These are phyloP conservation scores for Phanerochaete sordida DNA, from an alignment of 768 basidiomycete genomes.

Conservation along the genomic window DNA sequence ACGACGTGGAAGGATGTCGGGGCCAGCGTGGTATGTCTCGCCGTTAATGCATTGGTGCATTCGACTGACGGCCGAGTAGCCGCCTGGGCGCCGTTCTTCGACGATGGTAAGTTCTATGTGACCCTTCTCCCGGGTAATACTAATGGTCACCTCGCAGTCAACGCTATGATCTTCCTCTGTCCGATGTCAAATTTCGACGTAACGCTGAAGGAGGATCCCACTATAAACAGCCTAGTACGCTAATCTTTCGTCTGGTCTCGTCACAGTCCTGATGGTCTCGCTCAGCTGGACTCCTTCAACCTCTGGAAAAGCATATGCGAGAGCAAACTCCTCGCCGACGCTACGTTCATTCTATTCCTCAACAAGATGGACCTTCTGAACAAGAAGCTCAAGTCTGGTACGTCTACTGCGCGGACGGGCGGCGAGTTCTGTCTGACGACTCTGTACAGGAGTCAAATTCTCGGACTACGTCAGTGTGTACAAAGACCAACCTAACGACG, in stretches of 20 bases:
- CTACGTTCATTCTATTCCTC: slow-evolving; percentile 57
- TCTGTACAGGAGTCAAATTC: slow-evolving; percentile 41
- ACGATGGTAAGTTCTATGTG: slow-evolving; percentile 49
- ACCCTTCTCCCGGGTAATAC: neutral
- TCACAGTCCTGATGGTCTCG: neutral
- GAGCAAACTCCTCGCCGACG: slow-evolving; percentile 49
- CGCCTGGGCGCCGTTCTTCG: slow-evolving; percentile 68
- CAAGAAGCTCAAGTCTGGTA: slow-evolving; percentile 39
- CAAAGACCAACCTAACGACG: slow-evolving; percentile 47
- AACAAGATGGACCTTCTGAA: slow-evolving; percentile 63
- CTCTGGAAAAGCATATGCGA: slow-evolving; percentile 60
- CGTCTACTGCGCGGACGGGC: neutral
- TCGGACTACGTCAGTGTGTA: slow-evolving; percentile 54
- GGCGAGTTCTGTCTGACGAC: neutral
- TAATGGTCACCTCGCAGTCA: slow-evolving; percentile 34
- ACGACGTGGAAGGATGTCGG: slow-evolving; percentile 62
- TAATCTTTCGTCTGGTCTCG: neutral
- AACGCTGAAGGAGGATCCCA: slow-evolving; percentile 54
- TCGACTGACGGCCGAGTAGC: slow-evolving; percentile 30
- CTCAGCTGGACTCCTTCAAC: slow-evolving; percentile 50
- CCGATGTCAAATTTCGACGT: slow-evolving; percentile 66
- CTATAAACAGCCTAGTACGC: slow-evolving; percentile 55
- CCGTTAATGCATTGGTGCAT: neutral
- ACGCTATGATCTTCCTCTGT: slow-evolving; percentile 63
- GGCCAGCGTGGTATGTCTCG: slow-evolving; percentile 47